These are phyloP conservation scores for Podospora pseudopauciseta DNA, from an alignment of 495 filamentous ascomycete genomes.

Conservation along the genomic window DNA sequence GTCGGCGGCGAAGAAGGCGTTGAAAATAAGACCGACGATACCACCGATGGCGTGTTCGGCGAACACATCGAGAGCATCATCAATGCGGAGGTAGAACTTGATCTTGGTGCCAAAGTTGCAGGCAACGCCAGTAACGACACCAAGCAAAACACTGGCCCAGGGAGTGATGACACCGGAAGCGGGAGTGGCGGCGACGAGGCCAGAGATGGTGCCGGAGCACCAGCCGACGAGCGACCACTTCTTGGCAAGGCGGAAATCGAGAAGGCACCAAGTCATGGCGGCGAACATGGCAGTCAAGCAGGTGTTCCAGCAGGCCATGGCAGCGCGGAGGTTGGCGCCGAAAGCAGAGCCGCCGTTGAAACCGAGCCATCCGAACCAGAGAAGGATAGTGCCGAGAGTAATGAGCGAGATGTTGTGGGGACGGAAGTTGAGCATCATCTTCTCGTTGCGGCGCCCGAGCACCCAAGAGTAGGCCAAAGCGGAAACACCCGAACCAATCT, in stretches of 20 bases:
- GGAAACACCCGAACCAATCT: slow-evolving; percentile 90
- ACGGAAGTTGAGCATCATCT: slow-evolving; percentile 96
- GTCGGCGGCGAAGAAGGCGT: slow-evolving; percentile 81
- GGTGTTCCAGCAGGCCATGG: slow-evolving; percentile 96
- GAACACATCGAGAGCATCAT: slow-evolving; percentile 97
- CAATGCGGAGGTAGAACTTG: slow-evolving; percentile 93
- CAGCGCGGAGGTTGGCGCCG: slow-evolving; percentile 89
- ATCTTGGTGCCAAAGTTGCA: slow-evolving; percentile 96
- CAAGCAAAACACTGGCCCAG: slow-evolving; percentile 83
- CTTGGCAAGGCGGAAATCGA: slow-evolving; percentile 89
- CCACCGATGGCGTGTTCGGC: slow-evolving; percentile 96
- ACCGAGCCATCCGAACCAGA: slow-evolving; percentile 98
- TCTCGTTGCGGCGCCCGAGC: slow-evolving; percentile 93
- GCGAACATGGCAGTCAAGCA: slow-evolving; percentile 89
- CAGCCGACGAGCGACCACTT: slow-evolving; percentile 99
- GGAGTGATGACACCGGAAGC: slow-evolving; percentile 84
- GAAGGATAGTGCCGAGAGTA: slow-evolving; percentile 87
- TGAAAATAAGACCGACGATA: slow-evolving; percentile 89
- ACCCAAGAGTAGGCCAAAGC: slow-evolving; percentile 95
- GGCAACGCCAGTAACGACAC: slow-evolving; percentile 76
- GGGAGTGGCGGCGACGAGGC: slow-evolving; percentile 86
- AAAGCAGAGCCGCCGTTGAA: slow-evolving; percentile 99
- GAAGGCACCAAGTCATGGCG: slow-evolving; percentile 82
- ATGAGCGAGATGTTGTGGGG: slow-evolving; percentile 98
- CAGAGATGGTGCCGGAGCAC: slow-evolving; percentile 92